Base-by-base conservation (phyloP, 208 protist genomes). In the Trypanosoma brucei region DNA sequence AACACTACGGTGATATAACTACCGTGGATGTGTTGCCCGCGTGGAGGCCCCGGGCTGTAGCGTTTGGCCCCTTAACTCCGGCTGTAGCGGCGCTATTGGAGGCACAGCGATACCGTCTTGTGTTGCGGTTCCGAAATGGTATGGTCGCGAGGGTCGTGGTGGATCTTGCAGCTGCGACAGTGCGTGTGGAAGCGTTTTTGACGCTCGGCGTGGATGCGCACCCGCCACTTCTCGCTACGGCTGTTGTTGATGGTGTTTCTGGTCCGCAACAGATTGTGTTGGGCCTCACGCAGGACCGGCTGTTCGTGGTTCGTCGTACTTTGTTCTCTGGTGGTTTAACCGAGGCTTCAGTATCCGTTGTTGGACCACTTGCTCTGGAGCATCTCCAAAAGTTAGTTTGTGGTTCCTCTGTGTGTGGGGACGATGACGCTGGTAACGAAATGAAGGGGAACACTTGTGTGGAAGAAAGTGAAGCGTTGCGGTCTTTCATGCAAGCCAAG, bases 111-210 rank as follows among this genome's bases (percentile, higher is more conserved):
- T 91, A 86, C 62, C 87, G 87, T 34, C 52, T 94, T 52, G 65
- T 94, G 13, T 52, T 75, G 37, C 68, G 73, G 62, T 94, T 91
- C 46, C 52, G 39, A 30, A 70, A 68, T 36, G 77, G 76, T 8
- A 77, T 89, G 61, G 54, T 92, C 57, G 63, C 79, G 39, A 75
- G 82, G 31, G 84, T 90, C 37, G 81, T 90, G 78, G 59, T 88
- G 5, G 84, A 94, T 61, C 65, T 88, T 14, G 60, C 77, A 9
- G 65, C 75, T 4, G 40, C 64, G 33, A 50, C 64, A 37, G 78
- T 74, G 59, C 76, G 72, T 5, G 78, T 91, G 31, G 84, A 94
- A 70, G 69, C 67, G 37, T 91, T 90, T 74, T 55, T 91, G 30
- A 79, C 88, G 2, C 53, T 87, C 13, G 87, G 87, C 5, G 44